Evolutionary conservation across 2,329 filamentous ascomycete species (phyloP), one percentile per base, ranked within the genome.

Genomic region (Neofusicoccum sp.): DNA sequence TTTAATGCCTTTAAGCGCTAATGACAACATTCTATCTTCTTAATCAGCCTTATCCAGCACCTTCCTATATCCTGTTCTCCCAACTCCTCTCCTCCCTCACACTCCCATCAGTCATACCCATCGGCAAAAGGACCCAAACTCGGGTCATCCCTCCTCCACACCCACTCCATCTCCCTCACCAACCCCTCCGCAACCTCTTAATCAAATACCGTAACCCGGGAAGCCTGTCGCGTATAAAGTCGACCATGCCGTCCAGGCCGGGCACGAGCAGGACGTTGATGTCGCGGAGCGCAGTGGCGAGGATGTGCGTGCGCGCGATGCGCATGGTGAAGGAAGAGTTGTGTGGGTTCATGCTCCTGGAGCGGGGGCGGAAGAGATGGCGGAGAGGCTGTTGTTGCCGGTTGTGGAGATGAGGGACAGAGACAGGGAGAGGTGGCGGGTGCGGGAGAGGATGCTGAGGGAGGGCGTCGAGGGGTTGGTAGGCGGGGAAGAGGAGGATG

Each of bases 201-300:
- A 91, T 77, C 8, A 89, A 69, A 66, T 85, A 84, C 65, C 82
- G 75, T 29, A 89, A 70, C 66, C 73, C 73, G 0, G 83, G 80
- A 67, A 79, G 84, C n/a, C 73, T 70, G 1, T 72, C 71, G 33
- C 71, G 69, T 45, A 87, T 71, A 65, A 81, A 87, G 1, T 80
- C 74, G 2, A 84, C 72, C 33, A 71, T 78, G 0, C 87, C 88
- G 0, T 76, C 58, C 0, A 88, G 88, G 2, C 89, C 88, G 0
- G 89, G 89, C 6, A 91, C 74, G n/a, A 92, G 73, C 22, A 91
- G 78, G 3, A 90, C 84, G 45, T 90, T 86, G 3, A 89, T 74
- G 4, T 78, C 78, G 1, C 68, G 64, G 0, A 83, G 82, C 2
- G 81, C 78, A 3, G 78, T 73, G 48, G 75, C 78, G 68, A 87